A percentile compares a stretch with the other conserved stretches of the same genome.
These are phyloP conservation scores for Auriscalpium microsporum DNA, from an alignment of 768 basidiomycete species.

Conservation along the genomic window DNA sequence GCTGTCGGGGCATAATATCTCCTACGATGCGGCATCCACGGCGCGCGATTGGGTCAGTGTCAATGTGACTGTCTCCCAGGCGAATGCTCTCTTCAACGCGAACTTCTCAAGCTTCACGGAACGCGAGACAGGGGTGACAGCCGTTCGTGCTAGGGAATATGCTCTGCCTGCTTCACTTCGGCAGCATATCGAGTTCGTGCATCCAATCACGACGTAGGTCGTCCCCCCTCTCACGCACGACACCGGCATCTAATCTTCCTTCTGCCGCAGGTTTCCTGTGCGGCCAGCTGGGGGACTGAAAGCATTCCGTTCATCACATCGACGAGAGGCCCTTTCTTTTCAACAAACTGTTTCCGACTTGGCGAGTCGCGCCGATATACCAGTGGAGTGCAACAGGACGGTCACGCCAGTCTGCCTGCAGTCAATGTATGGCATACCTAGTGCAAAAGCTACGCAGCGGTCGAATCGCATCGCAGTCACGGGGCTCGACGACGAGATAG, in stretches of 20 bases:
- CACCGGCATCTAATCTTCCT: neutral
- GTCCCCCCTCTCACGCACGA: neutral
- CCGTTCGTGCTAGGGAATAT: slow-evolving; percentile 10
- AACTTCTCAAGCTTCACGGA: slow-evolving; percentile 13
- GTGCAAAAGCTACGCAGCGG: slow-evolving; percentile 10
- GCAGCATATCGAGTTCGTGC: slow-evolving; percentile 5
- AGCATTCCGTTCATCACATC: neutral
- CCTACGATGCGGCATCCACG: slow-evolving; percentile 16
- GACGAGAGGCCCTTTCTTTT: neutral
- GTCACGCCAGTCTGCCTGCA: slow-evolving; percentile 20
- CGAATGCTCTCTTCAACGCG: slow-evolving; percentile 18
- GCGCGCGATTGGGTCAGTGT: slow-evolving; percentile 22
- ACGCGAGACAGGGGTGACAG: slow-evolving; percentile 1
- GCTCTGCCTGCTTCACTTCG: slow-evolving; percentile 5
- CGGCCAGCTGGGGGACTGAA: neutral
- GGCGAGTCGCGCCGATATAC: too few relatives aligned
- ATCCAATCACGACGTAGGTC: slow-evolving; percentile 8
- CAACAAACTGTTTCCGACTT: too few relatives aligned
- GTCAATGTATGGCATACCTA: slow-evolving; percentile 18
- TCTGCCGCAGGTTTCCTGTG: neutral
- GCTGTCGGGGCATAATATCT: slow-evolving; percentile 18
- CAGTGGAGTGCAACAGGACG: neutral
- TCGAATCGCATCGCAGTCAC: slow-evolving; percentile 16
- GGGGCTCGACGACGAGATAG: slow-evolving; percentile 6
- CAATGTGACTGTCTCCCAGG: slow-evolving; percentile 19